Base-by-base conservation (phyloP, 2,329 filamentous ascomycete genomes). In the Tolypocladium inflatum region DNA sequence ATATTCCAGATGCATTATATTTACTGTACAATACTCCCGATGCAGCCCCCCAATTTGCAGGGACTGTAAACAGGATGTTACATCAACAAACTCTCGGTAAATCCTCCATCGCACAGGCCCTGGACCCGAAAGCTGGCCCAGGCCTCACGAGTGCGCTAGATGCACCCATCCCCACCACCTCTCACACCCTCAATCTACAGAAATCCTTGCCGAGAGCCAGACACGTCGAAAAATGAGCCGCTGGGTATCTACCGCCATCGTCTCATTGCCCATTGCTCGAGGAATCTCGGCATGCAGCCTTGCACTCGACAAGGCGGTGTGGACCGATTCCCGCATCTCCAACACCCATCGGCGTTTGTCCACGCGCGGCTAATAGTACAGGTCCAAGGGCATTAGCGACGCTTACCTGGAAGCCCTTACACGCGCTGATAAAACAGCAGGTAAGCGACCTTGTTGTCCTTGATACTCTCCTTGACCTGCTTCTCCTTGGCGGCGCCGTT, bases 381-480 rank as follows among this genome's bases (percentile, higher is more conserved):
- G 8, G 13, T 37, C 48, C 19, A 8, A 37, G 11, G 48, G 4
- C 19, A 21, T 35, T 19, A 10, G 30, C 7, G 48, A 52, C 19
- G 30, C 48, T 21, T 52, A 30, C 19, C 48, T 21, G 30, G n/a
- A 6, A 35, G 19, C 30, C 13, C 55, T 68, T 64, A 83, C 60
- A 94, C 83, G 67, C 85, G 85, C 76, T 97, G 88, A 73, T 99
- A 99, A 76, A 99, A 96, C 68, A 99, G 76, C 64, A 99, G 84
- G 74, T 99, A 99, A 4, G 94, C 94, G 59, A 97, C 93, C 80
- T 96, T 96, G 80, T 93, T 96, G 72, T 97, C 93, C 73, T 90
- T 91, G 69, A 89, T 82, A 63, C 76, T 83, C 65, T 86, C 85
- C 72, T 84, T 79, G 70, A 77, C 62, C 72, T 84, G 73, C 74